Conservation (phyloP, 371 early-diverging fungal genomes). For the Mucor saturninus region DNA sequence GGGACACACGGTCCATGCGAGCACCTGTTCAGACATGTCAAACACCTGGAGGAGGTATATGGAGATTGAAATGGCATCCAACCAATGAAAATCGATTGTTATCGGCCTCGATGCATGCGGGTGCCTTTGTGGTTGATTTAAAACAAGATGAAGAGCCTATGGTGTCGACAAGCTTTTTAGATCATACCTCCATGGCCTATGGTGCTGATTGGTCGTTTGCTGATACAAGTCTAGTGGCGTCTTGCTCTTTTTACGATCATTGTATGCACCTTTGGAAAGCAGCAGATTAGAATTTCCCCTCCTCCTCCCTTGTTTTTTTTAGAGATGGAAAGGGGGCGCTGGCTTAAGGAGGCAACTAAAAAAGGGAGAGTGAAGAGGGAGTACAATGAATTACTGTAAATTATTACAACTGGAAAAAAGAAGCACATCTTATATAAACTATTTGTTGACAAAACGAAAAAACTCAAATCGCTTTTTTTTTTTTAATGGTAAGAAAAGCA, state of each 20-base stretch:
- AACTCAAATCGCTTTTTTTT: no score
- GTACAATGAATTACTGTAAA: no score
- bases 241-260: slow-evolving; percentile 96
- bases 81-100: slow-evolving; percentile 61
- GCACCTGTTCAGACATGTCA: slow-evolving; percentile 68
- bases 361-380: neutral
- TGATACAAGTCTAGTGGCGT: slow-evolving; percentile 63
- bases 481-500: no score
- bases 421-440: no score
- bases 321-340: neutral
- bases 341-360: neutral
- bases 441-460: no score
- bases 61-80: slow-evolving; percentile 96
- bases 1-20: slow-evolving; percentile 88
- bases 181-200: slow-evolving; percentile 88
- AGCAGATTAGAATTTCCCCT: neutral
- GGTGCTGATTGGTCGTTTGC: slow-evolving; percentile 90
- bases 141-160: slow-evolving; percentile 4
- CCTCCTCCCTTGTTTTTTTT: neutral
- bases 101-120: slow-evolving; percentile 89
- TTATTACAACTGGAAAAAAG: no score
- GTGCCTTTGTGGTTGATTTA: slow-evolving; percentile 50
- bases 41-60: slow-evolving; percentile 86
- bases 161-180: slow-evolving; percentile 54
- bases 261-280: slow-evolving; percentile 80